Evolutionary conservation across 1,284 basidiomycete genomes (phyloP).

Genomic region (Salmacisia buchloeana): DNA sequence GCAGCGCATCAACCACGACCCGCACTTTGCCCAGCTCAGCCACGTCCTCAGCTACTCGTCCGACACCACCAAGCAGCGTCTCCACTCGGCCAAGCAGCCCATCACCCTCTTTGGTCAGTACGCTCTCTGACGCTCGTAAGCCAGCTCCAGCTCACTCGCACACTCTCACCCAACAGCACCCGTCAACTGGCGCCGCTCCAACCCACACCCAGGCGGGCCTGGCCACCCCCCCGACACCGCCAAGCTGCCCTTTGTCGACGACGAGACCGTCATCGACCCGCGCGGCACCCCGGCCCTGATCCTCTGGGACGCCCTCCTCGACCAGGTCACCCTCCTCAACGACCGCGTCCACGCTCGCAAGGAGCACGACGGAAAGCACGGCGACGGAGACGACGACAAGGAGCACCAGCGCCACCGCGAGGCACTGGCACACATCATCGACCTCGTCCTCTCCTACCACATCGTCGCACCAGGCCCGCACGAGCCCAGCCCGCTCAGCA

Average conservation of each 20-base stretch:
- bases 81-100: slow-evolving; percentile 21
- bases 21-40: slow-evolving; percentile 15
- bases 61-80: slow-evolving; percentile 31
- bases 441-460: slow-evolving; percentile 63
- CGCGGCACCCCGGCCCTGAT: neutral
- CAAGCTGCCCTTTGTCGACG: too few relatives aligned
- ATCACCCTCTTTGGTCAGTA: slow-evolving; percentile 27
- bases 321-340: slow-evolving; percentile 24
- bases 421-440: slow-evolving; percentile 56
- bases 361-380: neutral
- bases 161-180: slow-evolving; percentile 19
- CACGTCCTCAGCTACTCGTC: slow-evolving; percentile 38
- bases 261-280: slow-evolving; percentile 14
- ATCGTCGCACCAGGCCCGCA: slow-evolving; percentile 56
- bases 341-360: slow-evolving; percentile 11
- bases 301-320: slow-evolving; percentile 21
- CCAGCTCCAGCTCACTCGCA: neutral
- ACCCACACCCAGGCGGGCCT: slow-evolving; percentile 5
- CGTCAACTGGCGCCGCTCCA: slow-evolving; percentile 34
- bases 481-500: slow-evolving; percentile 40
- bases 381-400: slow-evolving; percentile 52
- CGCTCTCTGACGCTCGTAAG: neutral
- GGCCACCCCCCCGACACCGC: too few relatives aligned
- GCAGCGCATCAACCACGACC: neutral
- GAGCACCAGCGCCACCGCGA: slow-evolving; percentile 58